A percentile compares a stretch with the other conserved stretches of the same genome.
Evolutionary conservation across 257 asterid genomes (phyloP).

Genomic region (Nicotiana benthamiana): DNA sequence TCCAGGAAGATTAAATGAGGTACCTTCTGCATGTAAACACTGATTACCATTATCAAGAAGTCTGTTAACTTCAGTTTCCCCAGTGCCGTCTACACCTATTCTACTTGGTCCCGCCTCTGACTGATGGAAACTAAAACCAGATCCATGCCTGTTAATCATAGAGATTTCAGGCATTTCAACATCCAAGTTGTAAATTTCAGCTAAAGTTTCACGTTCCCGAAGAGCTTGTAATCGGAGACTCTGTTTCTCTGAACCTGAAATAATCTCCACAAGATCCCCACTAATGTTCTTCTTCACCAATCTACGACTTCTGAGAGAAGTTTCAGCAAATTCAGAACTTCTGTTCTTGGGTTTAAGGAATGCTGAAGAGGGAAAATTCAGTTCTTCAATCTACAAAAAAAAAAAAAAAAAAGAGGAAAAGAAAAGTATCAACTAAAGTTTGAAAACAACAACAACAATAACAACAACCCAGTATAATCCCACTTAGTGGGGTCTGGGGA

Average conservation of each 20-base stretch:
- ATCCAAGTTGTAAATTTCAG: conserved; percentile 21
- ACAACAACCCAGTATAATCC: too few relatives aligned
- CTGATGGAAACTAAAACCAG: conserved; percentile 9
- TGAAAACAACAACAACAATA: too few relatives aligned
- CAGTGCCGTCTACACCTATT: conserved; percentile 18
- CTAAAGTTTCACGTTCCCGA: conserved; percentile 13
- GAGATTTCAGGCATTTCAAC: conserved; percentile 20
- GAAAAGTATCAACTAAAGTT: not conserved
- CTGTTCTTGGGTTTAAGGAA: conserved; percentile 9
- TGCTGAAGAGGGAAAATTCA: not conserved
- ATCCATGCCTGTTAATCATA: conserved; percentile 19
- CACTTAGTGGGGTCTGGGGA: too few relatives aligned
- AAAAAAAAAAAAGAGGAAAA: not conserved
- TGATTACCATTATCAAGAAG: conserved; percentile 14
- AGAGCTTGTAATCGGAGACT: conserved; percentile 6
- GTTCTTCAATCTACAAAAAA: conserved; percentile 25
- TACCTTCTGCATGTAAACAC: conserved; percentile 9
- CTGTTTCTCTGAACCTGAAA: conserved; percentile 30
- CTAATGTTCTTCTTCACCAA: conserved; percentile 43
- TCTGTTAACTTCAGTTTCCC: conserved; percentile 24
- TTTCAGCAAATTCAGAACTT: conserved; percentile 1
- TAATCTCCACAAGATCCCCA: conserved; percentile 23
- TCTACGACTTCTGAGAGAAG: conserved; percentile 35
- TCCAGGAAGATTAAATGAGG: conserved; percentile 15
- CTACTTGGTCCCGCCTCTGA: conserved; percentile 12